Conservation (phyloP, 148 eudicot genomes). For the Salicornia ramosissima region DNA sequence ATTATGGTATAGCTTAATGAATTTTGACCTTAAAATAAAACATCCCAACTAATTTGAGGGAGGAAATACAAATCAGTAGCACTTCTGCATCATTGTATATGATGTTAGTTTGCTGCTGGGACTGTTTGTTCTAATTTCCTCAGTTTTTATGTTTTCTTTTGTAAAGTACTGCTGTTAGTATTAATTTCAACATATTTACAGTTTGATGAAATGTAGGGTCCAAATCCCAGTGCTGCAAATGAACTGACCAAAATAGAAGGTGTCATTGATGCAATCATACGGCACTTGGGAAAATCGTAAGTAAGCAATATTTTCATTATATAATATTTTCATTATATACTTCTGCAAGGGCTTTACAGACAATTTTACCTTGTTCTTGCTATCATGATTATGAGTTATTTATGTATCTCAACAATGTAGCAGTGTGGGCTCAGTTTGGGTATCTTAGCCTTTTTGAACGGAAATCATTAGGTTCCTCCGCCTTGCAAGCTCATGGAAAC, state of each 20-base stretch:
- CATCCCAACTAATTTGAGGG: no score
- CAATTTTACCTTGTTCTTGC: neutral
- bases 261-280: conserved; percentile 66
- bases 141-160: neutral
- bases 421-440: neutral
- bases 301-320: conserved; percentile 21
- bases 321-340: conserved; percentile 1
- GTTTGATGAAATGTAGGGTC: conserved; percentile 58
- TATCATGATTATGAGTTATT: neutral
- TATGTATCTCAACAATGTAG: neutral
- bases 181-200: conserved; percentile 15
- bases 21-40: no score
- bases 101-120: neutral
- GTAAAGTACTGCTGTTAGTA: neutral
- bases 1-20: no score
- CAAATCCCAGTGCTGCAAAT: conserved; percentile 84
- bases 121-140: neutral
- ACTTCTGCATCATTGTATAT: neutral
- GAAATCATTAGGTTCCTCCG: neutral
- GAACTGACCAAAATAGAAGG: conserved; percentile 76
- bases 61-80: neutral
- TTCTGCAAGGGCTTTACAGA: conserved; percentile 9
- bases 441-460: neutral
- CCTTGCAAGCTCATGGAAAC: neutral
- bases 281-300: conserved; percentile 82